A percentile compares a stretch with the other conserved stretches of the same genome.
These are phyloP conservation scores for Lyophyllum decastes DNA, from an alignment of 768 basidiomycete species.

Conservation along the genomic window DNA sequence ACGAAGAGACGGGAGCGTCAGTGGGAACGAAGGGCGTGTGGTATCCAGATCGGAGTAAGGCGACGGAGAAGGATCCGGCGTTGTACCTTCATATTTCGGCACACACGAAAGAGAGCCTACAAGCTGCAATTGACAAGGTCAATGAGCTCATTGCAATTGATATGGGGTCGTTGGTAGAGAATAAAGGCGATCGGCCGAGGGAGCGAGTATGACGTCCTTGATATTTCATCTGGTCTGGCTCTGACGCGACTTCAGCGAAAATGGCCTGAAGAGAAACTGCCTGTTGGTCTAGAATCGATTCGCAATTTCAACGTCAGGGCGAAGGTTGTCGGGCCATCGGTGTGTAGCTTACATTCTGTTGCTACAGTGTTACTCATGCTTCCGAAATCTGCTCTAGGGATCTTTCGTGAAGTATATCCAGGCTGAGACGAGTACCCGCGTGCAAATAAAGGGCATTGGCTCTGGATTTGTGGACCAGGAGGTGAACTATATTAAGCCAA, in stretches of 20 bases:
- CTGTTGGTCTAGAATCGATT: conserved; percentile 85
- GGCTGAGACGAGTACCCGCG: conserved; percentile 91
- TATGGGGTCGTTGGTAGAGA: conserved; percentile 80
- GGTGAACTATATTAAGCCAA: conserved; percentile 44
- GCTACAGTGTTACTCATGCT: background rate
- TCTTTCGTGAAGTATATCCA: conserved; percentile 99
- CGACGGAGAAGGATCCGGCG: conserved; percentile 91
- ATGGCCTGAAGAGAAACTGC: conserved; percentile 98
- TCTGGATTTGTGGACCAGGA: conserved; percentile 95
- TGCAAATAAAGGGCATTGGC: conserved; percentile 95
- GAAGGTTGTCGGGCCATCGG: conserved; percentile 94
- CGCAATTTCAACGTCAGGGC: conserved; percentile 97
- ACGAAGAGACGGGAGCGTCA: conserved; percentile 89
- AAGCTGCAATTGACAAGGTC: conserved; percentile 68
- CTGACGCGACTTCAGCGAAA: conserved; percentile 63
- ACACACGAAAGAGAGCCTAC: conserved; percentile 60
- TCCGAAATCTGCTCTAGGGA: conserved; percentile 50
- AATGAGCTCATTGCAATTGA: conserved; percentile 75
- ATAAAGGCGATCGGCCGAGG: conserved; percentile 67
- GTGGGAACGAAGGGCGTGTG: conserved; percentile 93
- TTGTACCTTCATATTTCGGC: conserved; percentile 94
- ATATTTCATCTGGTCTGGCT: background rate
- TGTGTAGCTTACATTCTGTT: conserved; percentile 35
- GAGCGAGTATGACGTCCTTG: conserved; percentile 53
- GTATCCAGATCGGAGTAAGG: conserved; percentile 92